Base-by-base conservation (phyloP, 108 stramenopile species). In the Stephanodiscus minutulus region DNA sequence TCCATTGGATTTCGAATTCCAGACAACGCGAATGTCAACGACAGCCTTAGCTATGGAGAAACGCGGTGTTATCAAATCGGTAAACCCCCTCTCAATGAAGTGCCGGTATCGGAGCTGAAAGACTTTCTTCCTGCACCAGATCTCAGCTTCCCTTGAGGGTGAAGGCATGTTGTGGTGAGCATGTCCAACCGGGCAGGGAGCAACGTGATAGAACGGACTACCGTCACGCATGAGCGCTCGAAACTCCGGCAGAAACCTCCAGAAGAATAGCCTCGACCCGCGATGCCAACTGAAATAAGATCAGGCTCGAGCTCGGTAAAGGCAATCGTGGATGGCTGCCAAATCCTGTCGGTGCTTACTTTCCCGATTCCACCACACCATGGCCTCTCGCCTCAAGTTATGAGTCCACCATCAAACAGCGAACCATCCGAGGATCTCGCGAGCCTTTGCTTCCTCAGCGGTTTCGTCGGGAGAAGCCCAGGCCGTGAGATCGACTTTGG, bases 1-100 rank as follows among this genome's bases (percentile, higher is more conserved):
- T 65, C 83, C 78, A 79, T 83, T 29, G 56, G 64, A 35, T 55
- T 56, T 61, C 13, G 24, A n/a, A 3, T 44, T 67, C 82, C 70
- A 86, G 24, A 86, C 85, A 44, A 72, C 62, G 12, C 82, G 65
- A 43, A 86, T 81, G 52, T 81, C 79, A 12, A 35, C 28, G 7
- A 28, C 64, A 6, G 68, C 66, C 62, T 83, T 86, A 8, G 53
- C 55, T 15, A 82, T 74, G 7, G 64, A 37, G 39, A 82, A 79
- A 21, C 56, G 17, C 12, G 56, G 36, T 21, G 18, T 44, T 9
- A 68, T 13, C 12, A 57, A 24, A 28, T 68, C 56, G 28, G 13
- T 18, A 37, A 43, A 25, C 11, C 68, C 68, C 33, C 37, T 25
- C 25, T 58, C 68, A 8, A 68, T 11, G 28, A 46, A 68, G 12